Conservation (phyloP, 176 grass and related monocot species). For the Raddia distichophylla region DNA sequence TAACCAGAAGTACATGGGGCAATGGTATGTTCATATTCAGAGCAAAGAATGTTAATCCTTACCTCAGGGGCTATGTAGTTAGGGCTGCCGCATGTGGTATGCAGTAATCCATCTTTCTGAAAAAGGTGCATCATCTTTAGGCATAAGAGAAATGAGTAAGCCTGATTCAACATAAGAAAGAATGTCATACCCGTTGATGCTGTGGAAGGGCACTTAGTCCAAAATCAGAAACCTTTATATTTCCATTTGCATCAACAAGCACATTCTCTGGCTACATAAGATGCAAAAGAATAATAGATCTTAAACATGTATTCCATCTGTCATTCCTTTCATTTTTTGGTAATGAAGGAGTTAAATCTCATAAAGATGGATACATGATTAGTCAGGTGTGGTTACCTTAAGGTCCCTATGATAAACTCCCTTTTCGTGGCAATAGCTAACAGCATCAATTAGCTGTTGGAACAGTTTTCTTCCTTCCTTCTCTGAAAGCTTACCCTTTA, state of each 20-base stretch:
- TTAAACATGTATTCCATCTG: slow-evolving; percentile 18
- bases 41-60: slow-evolving; percentile 17
- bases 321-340: neutral
- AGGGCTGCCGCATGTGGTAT: slow-evolving; percentile 94
- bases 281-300: slow-evolving; percentile 24
- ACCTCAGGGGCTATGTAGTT: slow-evolving; percentile 98
- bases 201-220: slow-evolving; percentile 86
- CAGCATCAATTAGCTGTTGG: slow-evolving; percentile 92
- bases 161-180: slow-evolving; percentile 25
- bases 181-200: slow-evolving; percentile 64
- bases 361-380: slow-evolving; percentile 3
- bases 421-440: slow-evolving; percentile 90
- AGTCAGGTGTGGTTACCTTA: slow-evolving; percentile 59
- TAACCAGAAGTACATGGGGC: slow-evolving; percentile 18
- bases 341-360: neutral
- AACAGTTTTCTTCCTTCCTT: slow-evolving; percentile 74
- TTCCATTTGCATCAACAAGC: slow-evolving; percentile 91
- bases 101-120: slow-evolving; percentile 90
- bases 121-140: slow-evolving; percentile 30
- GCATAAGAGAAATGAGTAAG: neutral
- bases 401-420: slow-evolving; percentile 93
- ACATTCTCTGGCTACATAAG: slow-evolving; percentile 85
- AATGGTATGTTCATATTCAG: neutral
- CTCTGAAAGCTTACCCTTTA: slow-evolving; percentile 71
- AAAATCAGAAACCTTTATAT: slow-evolving; percentile 97